Evolutionary conservation across 306 rosid species (phyloP).

Genomic region (Hippophae tibetana): DNA sequence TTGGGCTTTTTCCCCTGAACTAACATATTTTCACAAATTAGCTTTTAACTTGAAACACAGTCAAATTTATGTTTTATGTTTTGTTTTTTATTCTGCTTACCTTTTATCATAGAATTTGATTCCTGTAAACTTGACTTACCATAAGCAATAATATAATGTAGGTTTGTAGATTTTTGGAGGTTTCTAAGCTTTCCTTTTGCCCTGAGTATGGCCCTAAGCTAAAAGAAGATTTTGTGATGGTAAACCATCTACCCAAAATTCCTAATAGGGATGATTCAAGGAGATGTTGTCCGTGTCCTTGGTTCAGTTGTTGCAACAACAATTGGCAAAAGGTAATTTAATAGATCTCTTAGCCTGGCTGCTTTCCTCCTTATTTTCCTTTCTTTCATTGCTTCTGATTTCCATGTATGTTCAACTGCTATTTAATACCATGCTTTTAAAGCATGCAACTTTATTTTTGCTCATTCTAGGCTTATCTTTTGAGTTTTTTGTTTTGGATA

Average conservation of each 20-base stretch:
- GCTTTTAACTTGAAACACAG: too few species aligned
- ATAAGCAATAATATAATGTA: conserved; percentile 12
- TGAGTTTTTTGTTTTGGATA: too few species aligned
- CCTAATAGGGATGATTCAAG: conserved; percentile 22
- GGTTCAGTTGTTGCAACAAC: conserved; percentile 21
- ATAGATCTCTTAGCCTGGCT: not conserved
- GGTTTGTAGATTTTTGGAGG: conserved; percentile 53
- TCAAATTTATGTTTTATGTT: not conserved
- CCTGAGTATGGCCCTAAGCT: conserved; percentile 40
- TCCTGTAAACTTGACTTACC: not conserved
- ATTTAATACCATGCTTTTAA: too few species aligned
- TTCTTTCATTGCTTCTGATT: too few species aligned
- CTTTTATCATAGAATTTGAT: not conserved
- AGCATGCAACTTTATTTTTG: too few species aligned
- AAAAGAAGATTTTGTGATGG: conserved; percentile 50
- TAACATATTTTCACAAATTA: too few species aligned
- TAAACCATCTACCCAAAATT: conserved; percentile 34
- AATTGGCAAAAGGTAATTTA: conserved; percentile 42
- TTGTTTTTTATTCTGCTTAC: not conserved
- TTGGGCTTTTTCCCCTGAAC: too few species aligned
- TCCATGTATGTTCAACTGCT: too few species aligned
- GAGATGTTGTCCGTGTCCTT: conserved; percentile 16
- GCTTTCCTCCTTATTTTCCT: too few species aligned
- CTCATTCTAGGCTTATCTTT: too few species aligned
- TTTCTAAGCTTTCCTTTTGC: conserved; percentile 39